A percentile compares a stretch with the other conserved stretches of the same genome.
Evolutionary conservation across 2,329 filamentous ascomycete species (phyloP).

Genomic region (Beauveria scarabaeidicola): DNA sequence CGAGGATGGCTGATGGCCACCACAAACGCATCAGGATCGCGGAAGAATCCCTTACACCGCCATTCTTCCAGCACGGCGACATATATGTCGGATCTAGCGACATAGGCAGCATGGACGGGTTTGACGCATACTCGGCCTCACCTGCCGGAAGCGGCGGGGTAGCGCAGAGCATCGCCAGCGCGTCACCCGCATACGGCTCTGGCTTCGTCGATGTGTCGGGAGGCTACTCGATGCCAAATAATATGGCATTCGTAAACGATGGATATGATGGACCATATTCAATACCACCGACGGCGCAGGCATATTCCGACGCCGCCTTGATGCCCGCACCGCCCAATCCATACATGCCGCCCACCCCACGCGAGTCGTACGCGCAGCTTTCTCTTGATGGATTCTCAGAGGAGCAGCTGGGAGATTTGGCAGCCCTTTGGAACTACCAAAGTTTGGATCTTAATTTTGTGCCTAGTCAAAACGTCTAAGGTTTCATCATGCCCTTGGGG

Average conservation of each 20-base stretch:
- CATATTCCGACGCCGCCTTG: background rate
- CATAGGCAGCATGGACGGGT: constrained; percentile 7
- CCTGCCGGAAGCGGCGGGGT: background rate
- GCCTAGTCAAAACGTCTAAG: background rate
- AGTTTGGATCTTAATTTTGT: constrained; percentile 24
- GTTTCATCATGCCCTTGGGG: background rate
- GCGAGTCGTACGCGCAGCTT: constrained; percentile 12
- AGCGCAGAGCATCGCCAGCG: background rate
- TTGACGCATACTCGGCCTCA: background rate
- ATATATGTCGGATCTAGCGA: constrained; percentile 5
- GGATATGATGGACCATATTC: constrained; percentile 2
- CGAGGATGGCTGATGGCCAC: background rate
- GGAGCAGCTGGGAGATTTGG: constrained; percentile 26
- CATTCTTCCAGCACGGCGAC: constrained; percentile 1
- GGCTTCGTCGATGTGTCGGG: background rate
- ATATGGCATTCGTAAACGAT: background rate
- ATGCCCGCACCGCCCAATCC: constrained; percentile 4
- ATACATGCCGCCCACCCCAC: constrained; percentile 12
- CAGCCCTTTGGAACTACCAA: constrained; percentile 26
- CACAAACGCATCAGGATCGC: constrained; percentile 9
- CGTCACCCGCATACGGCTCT: constrained; percentile 2
- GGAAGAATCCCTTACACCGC: constrained; percentile 12
- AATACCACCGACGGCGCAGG: background rate
- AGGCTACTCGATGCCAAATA: background rate
- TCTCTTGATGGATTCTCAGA: constrained; percentile 23